Conservation (phyloP, 2,329 filamentous ascomycete genomes). For the Ophiostoma sp. region DNA sequence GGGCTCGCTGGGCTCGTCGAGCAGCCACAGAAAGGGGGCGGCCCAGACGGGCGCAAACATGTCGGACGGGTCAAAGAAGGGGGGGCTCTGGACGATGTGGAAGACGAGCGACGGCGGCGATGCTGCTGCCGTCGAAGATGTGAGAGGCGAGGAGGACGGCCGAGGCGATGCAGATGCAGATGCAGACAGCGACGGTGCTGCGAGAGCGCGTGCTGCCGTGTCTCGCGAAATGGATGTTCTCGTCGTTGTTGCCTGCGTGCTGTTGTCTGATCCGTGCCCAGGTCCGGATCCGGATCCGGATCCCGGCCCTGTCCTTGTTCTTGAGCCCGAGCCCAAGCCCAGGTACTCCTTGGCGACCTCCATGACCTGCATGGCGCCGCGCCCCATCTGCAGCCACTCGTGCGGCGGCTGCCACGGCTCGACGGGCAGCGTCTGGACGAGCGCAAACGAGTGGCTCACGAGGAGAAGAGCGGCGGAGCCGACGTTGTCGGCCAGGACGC, state of each 20-base stretch:
- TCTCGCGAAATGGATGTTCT: neutral
- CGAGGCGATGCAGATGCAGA: too few relatives aligned
- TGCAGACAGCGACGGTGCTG: too few relatives aligned
- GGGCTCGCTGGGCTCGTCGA: slow-evolving; percentile 27
- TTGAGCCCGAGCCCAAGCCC: too few relatives aligned
- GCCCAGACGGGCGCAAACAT: slow-evolving; percentile 33
- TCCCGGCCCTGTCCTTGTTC: too few relatives aligned
- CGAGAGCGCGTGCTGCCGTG: too few relatives aligned
- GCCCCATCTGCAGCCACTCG: slow-evolving; percentile 33
- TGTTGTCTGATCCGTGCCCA: neutral
- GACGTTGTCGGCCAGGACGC: slow-evolving; percentile 31
- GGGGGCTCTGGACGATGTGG: slow-evolving; percentile 22
- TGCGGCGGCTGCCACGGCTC: slow-evolving; percentile 37
- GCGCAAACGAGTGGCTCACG: slow-evolving; percentile 35
- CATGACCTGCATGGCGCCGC: slow-evolving; percentile 35
- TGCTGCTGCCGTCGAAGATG: neutral
- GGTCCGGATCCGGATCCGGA: neutral
- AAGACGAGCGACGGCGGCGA: neutral
- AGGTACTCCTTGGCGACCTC: slow-evolving; percentile 25
- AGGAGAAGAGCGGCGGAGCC: slow-evolving; percentile 36
- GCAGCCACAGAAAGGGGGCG: slow-evolving; percentile 33
- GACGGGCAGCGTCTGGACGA: slow-evolving; percentile 36
- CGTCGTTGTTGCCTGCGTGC: neutral
- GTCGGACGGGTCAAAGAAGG: slow-evolving; percentile 32
- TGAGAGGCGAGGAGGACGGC: neutral